phyloP scores from a whole-genome alignment of 228 moss, liverwort and hornwort species.

The Sphagnum magellanicum region DNA sequence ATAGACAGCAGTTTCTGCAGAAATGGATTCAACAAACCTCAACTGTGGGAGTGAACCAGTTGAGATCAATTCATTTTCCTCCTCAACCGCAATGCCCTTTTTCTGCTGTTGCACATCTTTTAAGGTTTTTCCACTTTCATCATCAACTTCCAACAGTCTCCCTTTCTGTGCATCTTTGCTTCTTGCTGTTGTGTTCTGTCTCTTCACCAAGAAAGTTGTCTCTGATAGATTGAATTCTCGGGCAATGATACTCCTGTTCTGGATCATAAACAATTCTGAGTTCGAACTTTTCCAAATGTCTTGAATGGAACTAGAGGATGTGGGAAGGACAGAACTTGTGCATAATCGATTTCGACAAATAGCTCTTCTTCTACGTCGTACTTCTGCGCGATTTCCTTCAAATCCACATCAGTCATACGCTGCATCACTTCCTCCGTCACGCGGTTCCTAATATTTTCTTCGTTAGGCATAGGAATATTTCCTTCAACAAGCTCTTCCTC shows the following conservation, averaged over 20 bases:
- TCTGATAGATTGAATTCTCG: constrained; percentile 78
- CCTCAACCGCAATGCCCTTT: constrained; percentile 14
- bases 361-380: constrained; percentile 72
- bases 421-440: constrained; percentile 60
- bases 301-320: background rate
- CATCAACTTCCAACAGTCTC: constrained; percentile 21
- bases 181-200: constrained; percentile 36
- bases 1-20: no score
- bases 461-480: constrained; percentile 6
- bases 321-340: constrained; percentile 37
- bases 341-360: constrained; percentile 73
- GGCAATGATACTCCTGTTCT: constrained; percentile 32
- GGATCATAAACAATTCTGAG: no score
- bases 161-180: constrained; percentile 7
- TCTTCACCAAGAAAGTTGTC: constrained; percentile 93
- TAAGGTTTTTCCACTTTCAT: constrained; percentile 38
- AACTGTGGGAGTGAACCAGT: constrained; percentile 74
- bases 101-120: constrained; percentile 26
- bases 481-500: constrained; percentile 12
- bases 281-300: no score
- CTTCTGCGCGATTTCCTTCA: constrained; percentile 85
- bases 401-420: constrained; percentile 64
- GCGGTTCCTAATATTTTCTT: constrained; percentile 19
- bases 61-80: constrained; percentile 77
- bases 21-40: constrained; percentile 41